Conservation (phyloP, 257 asterid species). For the Hygrophila difformis region DNA sequence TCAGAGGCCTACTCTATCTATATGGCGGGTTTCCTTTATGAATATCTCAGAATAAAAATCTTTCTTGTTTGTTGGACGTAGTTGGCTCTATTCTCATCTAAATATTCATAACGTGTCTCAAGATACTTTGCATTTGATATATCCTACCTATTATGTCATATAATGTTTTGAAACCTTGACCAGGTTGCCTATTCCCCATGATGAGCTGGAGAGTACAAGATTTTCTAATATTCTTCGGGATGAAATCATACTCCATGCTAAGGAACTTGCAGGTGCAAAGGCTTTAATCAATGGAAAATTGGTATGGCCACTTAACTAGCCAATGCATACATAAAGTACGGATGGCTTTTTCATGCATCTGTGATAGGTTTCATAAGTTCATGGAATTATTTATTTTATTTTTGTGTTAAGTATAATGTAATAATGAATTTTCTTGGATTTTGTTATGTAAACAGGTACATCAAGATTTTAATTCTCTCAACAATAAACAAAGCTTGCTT, state of each 20-base stretch:
- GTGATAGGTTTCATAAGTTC: constrained; percentile 8
- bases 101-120: not conserved
- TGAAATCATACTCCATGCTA: constrained; percentile 54
- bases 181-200: constrained; percentile 64
- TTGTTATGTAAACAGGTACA: no score
- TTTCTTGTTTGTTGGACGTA: constrained; percentile 12
- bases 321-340: constrained; percentile 8
- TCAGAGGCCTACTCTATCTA: no score
- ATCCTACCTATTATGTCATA: constrained; percentile 10
- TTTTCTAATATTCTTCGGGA: constrained; percentile 56
- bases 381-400: not conserved
- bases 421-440: no score
- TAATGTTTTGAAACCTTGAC: constrained; percentile 13
- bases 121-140: constrained; percentile 4
- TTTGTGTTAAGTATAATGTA: no score
- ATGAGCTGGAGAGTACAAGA: constrained; percentile 31
- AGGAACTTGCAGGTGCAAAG: constrained; percentile 64
- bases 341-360: constrained; percentile 8
- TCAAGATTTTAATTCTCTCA: no score
- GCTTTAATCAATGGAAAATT: constrained; percentile 71
- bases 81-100: not conserved
- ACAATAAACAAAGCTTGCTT: no score
- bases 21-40: not conserved
- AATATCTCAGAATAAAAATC: not conserved
- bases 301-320: constrained; percentile 33